A percentile compares a stretch with the other conserved stretches of the same genome.
Evolutionary conservation across 225 moss, liverwort and hornwort genomes (phyloP).

Genomic region (Marchantia polymorpha): DNA sequence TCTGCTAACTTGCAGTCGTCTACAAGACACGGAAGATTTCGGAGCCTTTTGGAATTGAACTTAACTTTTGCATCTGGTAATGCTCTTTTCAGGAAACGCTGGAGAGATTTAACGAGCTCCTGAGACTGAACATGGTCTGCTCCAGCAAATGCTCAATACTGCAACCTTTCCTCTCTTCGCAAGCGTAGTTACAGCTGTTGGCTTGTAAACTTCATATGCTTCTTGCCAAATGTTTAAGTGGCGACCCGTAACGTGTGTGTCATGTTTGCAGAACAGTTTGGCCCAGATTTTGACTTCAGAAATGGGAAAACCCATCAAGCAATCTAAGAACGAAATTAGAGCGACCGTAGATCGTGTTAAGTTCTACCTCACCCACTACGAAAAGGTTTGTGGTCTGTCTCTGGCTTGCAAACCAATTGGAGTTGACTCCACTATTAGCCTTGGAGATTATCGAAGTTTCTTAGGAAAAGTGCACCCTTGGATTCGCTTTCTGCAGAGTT

Average conservation of each 20-base stretch:
- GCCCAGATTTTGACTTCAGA: conserved; percentile 79
- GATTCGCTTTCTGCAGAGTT: too few relatives aligned
- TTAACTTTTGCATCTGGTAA: neutral
- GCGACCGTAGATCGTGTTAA: conserved; percentile 79
- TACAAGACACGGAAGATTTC: neutral
- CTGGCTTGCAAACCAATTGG: neutral
- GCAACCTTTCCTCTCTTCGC: neutral
- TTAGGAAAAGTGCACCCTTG: too few relatives aligned
- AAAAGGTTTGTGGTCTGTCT: conserved; percentile 45
- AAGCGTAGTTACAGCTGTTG: neutral
- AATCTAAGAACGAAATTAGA: conserved; percentile 83
- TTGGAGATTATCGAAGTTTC: neutral
- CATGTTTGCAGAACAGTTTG: conserved; percentile 47
- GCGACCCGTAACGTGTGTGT: neutral
- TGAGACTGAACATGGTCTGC: conserved; percentile 55
- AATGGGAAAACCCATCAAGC: conserved; percentile 96
- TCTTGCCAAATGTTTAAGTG: neutral
- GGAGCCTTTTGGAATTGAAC: neutral
- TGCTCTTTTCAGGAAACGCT: conserved; percentile 43
- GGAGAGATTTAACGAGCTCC: conserved; percentile 85
- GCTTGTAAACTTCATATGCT: neutral
- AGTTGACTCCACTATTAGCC: neutral
- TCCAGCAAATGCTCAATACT: neutral
- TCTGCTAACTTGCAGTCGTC: neutral
- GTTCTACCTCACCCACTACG: conserved; percentile 73